Base-by-base conservation (phyloP, 805 yeast species). In the Vanderwaltozyma yarrowii region DNA sequence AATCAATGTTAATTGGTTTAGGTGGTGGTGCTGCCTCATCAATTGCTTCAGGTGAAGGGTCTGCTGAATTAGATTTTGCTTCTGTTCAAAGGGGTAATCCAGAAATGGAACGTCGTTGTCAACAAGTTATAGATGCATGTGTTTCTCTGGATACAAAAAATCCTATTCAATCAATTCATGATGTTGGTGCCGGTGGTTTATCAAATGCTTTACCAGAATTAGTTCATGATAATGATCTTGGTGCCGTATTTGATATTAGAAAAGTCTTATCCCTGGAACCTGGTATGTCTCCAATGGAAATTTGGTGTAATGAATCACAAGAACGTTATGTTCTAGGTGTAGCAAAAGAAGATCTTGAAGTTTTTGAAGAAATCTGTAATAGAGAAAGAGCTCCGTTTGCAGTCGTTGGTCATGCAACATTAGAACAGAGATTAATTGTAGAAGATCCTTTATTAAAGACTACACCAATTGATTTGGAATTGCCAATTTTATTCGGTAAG, bases 21-120 rank as follows among this genome's bases (percentile, higher is more conserved):
- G 99, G 99, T 58, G 99, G 99, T 55, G 99, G 99, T 66, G 99
- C 99, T 30, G 98, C 98, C 5, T 92, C 98, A 2, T 84, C 95
- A 12, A 77, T 88, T 36, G 77, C 95, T n/a, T 83, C 95, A 18
- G 96, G 96, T 52, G 96, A 85, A 60, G 96, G 92, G 37, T 83
- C 95, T 30, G 97, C 94, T 23, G 95, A 80, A 47, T 74, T 92
- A 54, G 99, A 92, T 70, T 92, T 87, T 66, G 98, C 98, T 11
- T 88, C 97, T 15, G 99, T 92, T 30, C 99, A 92, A 69, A 80
- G 99, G 70, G 98, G 97, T 40, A 92, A 92, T 66, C 97, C 99
- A 15, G 99, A 92, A 66, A 88, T 92, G 82, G 96, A 92, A 67
- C 84, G 98, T 67, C 81, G 99, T 60, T 96, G 97, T 23, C 99